A percentile compares a stretch with the other conserved stretches of the same genome.
Evolutionary conservation across 805 yeast genomes (phyloP).

Genomic region (Soucietia sequanensis): DNA sequence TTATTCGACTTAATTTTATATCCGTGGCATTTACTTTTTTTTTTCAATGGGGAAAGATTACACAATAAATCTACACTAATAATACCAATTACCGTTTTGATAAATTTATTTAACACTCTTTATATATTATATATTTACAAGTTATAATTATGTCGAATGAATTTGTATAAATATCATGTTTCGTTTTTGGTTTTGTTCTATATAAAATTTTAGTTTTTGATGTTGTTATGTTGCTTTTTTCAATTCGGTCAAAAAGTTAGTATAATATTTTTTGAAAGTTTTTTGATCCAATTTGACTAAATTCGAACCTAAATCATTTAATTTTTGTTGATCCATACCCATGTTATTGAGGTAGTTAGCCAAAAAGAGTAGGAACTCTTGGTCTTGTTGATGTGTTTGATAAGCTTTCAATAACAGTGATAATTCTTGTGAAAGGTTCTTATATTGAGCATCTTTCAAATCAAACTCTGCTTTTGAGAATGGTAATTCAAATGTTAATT

Average conservation of each 20-base stretch:
- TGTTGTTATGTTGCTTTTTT: too few relatives aligned
- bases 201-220: too few relatives aligned
- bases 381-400: slow-evolving; percentile 29
- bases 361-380: slow-evolving; percentile 45
- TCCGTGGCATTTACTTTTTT: too few relatives aligned
- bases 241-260: slow-evolving; percentile 37
- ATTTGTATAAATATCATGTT: too few relatives aligned
- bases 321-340: slow-evolving; percentile 58
- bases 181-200: too few relatives aligned
- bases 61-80: too few relatives aligned
- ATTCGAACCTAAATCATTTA: slow-evolving; percentile 59
- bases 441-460: slow-evolving; percentile 74
- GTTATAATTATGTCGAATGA: too few relatives aligned
- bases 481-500: slow-evolving; percentile 76
- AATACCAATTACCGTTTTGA: too few relatives aligned
- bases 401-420: slow-evolving; percentile 67
- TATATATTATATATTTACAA: too few relatives aligned
- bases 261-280: slow-evolving; percentile 70
- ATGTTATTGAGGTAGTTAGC: slow-evolving; percentile 53
- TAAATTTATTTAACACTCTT: too few relatives aligned
- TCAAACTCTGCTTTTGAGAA: slow-evolving; percentile 65
- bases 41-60: too few relatives aligned
- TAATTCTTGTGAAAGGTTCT: slow-evolving; percentile 72
- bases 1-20: too few relatives aligned
- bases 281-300: slow-evolving; percentile 57